A percentile compares a stretch with the other conserved stretches of the same genome.
Evolutionary conservation across 805 yeast species (phyloP).

Genomic region (Jamesozyma gamospora): DNA sequence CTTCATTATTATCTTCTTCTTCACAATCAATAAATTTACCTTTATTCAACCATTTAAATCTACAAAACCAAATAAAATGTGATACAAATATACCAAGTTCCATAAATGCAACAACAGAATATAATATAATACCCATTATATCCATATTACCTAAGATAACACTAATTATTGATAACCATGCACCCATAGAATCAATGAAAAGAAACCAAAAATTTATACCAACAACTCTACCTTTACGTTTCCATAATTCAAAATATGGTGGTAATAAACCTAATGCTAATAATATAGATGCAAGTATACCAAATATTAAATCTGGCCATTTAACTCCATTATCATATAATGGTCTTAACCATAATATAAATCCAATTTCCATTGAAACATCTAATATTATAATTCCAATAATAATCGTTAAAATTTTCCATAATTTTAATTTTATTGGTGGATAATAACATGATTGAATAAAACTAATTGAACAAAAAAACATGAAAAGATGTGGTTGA

Average conservation of each 20-base stretch:
- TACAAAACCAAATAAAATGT: slow-evolving; percentile 59
- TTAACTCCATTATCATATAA: slow-evolving; percentile 38
- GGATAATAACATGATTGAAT: slow-evolving; percentile 65
- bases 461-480: slow-evolving; percentile 59
- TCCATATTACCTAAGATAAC: slow-evolving; percentile 56
- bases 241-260: slow-evolving; percentile 76
- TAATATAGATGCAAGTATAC: slow-evolving; percentile 67
- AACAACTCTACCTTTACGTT: slow-evolving; percentile 72
- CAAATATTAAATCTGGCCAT: slow-evolving; percentile 79
- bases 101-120: slow-evolving; percentile 59
- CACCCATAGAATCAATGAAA: slow-evolving; percentile 69
- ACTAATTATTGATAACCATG: slow-evolving; percentile 63
- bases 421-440: slow-evolving; percentile 38
- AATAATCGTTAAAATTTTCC: slow-evolving; percentile 31
- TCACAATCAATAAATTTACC: background rate
- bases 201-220: slow-evolving; percentile 83
- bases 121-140: slow-evolving; percentile 68
- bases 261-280: slow-evolving; percentile 75
- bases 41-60: slow-evolving; percentile 29
- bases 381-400: slow-evolving; percentile 34
- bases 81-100: slow-evolving; percentile 70
- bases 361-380: slow-evolving; percentile 58
- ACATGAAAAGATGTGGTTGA: slow-evolving; percentile 79
- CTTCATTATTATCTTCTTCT: background rate
- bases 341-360: slow-evolving; percentile 59